These are phyloP conservation scores for Thamnidium elegans DNA, from an alignment of 192 early-diverging fungal genomes.

Conservation along the genomic window DNA sequence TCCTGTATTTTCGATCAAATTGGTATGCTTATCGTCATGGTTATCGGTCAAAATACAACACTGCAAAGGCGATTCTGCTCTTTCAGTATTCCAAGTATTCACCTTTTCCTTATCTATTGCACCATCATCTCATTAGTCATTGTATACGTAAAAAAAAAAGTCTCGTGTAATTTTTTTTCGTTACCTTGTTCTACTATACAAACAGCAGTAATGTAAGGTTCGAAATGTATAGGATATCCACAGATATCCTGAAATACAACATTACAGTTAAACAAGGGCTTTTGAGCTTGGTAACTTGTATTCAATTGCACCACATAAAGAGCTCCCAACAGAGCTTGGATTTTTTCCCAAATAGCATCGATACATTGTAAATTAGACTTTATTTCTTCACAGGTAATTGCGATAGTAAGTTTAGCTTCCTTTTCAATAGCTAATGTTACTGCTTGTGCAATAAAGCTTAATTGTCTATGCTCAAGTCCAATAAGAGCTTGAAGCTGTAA, in stretches of 20 bases:
- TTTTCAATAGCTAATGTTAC: neutral
- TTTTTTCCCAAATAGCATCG: conserved; percentile 19
- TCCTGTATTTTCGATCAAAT: neutral
- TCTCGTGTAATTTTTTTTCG: neutral
- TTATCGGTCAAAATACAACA: neutral
- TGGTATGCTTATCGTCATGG: neutral
- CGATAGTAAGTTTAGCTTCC: neutral
- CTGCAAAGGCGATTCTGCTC: neutral
- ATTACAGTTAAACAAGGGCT: conserved; percentile 51
- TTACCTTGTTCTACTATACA: conserved; percentile 13
- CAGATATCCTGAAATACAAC: conserved; percentile 59
- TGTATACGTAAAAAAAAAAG: neutral
- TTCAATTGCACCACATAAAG: conserved; percentile 54
- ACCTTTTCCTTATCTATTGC: conserved; percentile 1
- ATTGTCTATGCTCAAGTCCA: conserved; percentile 1
- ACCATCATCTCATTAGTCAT: neutral
- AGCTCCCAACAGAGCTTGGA: conserved; percentile 15
- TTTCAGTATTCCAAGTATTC: neutral
- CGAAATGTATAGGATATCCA: conserved; percentile 53
- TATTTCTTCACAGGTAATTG: conserved; percentile 9
- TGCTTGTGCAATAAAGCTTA: neutral
- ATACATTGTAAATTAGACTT: neutral
- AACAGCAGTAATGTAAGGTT: conserved; percentile 1
- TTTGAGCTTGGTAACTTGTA: conserved; percentile 33
- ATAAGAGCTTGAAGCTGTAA: neutral